phyloP scores from a whole-genome alignment of 352 stramenopile species.

The Phytophthora lateralis region DNA sequence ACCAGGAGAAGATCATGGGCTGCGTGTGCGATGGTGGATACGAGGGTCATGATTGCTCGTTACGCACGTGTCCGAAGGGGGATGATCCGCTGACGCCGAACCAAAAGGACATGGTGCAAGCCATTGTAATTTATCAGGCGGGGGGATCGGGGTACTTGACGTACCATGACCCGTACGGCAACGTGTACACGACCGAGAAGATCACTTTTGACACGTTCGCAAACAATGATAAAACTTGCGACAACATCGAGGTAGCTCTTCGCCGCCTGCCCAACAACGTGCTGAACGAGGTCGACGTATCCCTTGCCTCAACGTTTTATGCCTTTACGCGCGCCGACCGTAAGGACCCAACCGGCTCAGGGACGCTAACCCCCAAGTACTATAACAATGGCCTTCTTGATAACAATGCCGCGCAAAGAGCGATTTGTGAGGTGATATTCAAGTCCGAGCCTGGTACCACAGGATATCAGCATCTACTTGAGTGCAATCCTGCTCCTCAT shows the following conservation, averaged over 20 bases:
- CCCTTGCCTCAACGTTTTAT: conserved; percentile 1
- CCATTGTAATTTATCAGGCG: background rate
- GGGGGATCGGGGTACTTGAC: conserved; percentile 47
- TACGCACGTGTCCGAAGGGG: conserved; percentile 60
- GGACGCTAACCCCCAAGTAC: too few species aligned
- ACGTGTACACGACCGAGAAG: conserved; percentile 56
- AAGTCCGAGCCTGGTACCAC: conserved; percentile 54
- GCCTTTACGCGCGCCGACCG: conserved; percentile 33
- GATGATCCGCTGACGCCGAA: conserved; percentile 65
- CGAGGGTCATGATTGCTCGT: conserved; percentile 54
- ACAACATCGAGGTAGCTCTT: conserved; percentile 30
- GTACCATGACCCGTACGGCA: conserved; percentile 79
- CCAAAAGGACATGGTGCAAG: conserved; percentile 69
- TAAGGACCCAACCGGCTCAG: too few species aligned
- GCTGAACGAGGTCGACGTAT: conserved; percentile 54
- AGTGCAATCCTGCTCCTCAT: too few species aligned
- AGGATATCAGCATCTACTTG: conserved; percentile 61
- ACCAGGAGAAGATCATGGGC: conserved; percentile 82
- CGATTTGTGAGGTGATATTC: conserved; percentile 60
- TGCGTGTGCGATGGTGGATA: conserved; percentile 79
- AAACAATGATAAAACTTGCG: conserved; percentile 26
- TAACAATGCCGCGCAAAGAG: too few species aligned
- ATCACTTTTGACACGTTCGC: conserved; percentile 30
- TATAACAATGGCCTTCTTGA: too few species aligned
- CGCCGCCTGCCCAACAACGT: conserved; percentile 66